Conservation (phyloP, 495 filamentous ascomycete species). For the Immersiella caudata region DNA sequence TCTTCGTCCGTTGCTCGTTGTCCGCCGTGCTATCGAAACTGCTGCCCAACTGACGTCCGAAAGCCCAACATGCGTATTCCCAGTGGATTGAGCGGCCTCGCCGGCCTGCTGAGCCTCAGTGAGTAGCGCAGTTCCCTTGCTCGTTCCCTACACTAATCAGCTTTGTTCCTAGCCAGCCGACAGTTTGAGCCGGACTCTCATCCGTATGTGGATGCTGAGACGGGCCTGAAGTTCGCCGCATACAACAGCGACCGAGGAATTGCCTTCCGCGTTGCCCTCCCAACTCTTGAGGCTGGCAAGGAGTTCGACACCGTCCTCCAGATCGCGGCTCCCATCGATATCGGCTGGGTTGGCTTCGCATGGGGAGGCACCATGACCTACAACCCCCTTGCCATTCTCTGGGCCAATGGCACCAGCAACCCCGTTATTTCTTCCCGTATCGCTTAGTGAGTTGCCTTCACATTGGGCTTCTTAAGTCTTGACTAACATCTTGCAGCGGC, state of each 20-base stretch:
- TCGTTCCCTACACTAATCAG: neutral
- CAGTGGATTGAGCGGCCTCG: conserved; percentile 22
- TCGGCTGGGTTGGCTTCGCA: conserved; percentile 51
- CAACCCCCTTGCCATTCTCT: conserved; percentile 49
- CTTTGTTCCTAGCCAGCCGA: conserved; percentile 22
- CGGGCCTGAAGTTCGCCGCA: conserved; percentile 46
- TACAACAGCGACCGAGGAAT: conserved; percentile 43
- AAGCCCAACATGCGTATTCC: conserved; percentile 32
- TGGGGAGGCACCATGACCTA: conserved; percentile 54
- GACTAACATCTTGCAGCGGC: conserved; percentile 39
- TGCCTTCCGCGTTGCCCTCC: conserved; percentile 46
- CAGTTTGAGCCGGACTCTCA: conserved; percentile 42
- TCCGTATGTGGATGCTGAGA: conserved; percentile 41
- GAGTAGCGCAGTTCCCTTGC: neutral
- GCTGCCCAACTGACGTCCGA: neutral
- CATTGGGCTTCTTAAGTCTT: neutral
- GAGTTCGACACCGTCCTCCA: conserved; percentile 49
- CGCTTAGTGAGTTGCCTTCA: conserved; percentile 43
- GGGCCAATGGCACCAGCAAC: conserved; percentile 44
- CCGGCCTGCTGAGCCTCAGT: conserved; percentile 34
- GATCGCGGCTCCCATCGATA: conserved; percentile 39
- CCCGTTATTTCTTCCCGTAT: conserved; percentile 45
- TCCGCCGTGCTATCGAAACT: neutral
- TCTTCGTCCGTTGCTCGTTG: conserved; percentile 1
- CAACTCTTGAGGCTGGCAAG: conserved; percentile 35